Conservation (phyloP, 2,329 filamentous ascomycete species). For the Ceratocystis diversiconidia region DNA sequence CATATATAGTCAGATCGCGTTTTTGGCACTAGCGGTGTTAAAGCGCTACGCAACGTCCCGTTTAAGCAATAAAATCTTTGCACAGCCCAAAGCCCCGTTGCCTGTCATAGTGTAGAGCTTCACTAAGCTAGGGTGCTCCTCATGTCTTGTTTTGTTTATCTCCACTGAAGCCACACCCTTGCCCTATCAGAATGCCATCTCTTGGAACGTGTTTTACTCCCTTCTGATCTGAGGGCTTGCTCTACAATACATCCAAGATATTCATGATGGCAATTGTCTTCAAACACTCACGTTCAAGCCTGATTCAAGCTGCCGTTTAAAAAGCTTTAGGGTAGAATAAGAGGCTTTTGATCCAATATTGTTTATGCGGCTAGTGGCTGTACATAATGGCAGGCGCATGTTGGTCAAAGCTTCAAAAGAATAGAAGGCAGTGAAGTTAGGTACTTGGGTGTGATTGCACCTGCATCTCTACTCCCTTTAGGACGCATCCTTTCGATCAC, state of each 20-base stretch:
- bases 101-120: background rate
- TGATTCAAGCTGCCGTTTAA: background rate
- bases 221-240: background rate
- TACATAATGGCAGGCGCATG: background rate
- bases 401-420: background rate
- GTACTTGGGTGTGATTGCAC: background rate
- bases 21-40: constrained; percentile 3
- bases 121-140: background rate
- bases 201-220: constrained; percentile 5
- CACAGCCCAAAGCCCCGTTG: background rate
- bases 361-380: background rate
- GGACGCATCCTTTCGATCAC: background rate
- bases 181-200: constrained; percentile 13
- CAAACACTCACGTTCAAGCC: background rate
- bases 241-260: background rate
- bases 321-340: background rate
- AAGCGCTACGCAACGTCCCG: background rate
- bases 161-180: constrained; percentile 1
- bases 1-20: constrained; percentile 7
- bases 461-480: background rate
- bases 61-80: constrained; percentile 3
- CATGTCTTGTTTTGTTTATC: too few relatives aligned
- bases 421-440: background rate
- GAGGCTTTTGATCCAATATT: background rate
- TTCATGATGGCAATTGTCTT: background rate